Evolutionary conservation across 306 rosid genomes (phyloP).

Genomic region (Oemleria cerasiformis): DNA sequence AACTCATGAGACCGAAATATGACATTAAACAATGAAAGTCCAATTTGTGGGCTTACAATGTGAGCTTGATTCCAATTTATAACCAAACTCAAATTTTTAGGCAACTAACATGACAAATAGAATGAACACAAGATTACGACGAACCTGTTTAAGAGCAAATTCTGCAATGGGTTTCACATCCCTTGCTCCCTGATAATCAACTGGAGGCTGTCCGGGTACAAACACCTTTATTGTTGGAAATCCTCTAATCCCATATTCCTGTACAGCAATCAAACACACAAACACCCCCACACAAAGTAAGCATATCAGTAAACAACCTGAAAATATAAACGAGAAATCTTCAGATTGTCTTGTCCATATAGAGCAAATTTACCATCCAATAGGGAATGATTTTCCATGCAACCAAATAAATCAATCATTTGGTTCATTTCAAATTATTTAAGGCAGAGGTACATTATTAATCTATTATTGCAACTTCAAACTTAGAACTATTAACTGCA

Average conservation of each 20-base stretch:
- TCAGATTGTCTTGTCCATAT: constrained; percentile 5
- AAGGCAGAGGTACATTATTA: background rate
- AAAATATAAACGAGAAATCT: constrained; percentile 1
- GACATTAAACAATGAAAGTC: no score
- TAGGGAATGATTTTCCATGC: background rate
- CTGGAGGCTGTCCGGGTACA: constrained; percentile 81
- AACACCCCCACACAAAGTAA: constrained; percentile 17
- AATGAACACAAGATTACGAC: constrained; percentile 10
- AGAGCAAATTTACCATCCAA: background rate
- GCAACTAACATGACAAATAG: background rate
- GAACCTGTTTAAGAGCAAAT: constrained; percentile 87
- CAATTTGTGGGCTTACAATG: no score
- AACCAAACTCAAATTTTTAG: no score
- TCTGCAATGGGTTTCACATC: constrained; percentile 89
- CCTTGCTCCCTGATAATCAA: constrained; percentile 92
- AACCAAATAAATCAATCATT: background rate
- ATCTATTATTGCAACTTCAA: background rate
- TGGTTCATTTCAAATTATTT: background rate
- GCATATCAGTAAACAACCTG: background rate
- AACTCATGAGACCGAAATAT: no score
- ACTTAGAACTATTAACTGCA: background rate
- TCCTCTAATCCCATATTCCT: constrained; percentile 93
- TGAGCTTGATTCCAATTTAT: no score
- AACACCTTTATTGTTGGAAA: constrained; percentile 94
- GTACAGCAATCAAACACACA: constrained; percentile 18